Percentiles rank a stretch among this genome's conserved stretches.
These are phyloP conservation scores for Areca catechu DNA, from an alignment of 176 grass and related monocot species.

Conservation along the genomic window DNA sequence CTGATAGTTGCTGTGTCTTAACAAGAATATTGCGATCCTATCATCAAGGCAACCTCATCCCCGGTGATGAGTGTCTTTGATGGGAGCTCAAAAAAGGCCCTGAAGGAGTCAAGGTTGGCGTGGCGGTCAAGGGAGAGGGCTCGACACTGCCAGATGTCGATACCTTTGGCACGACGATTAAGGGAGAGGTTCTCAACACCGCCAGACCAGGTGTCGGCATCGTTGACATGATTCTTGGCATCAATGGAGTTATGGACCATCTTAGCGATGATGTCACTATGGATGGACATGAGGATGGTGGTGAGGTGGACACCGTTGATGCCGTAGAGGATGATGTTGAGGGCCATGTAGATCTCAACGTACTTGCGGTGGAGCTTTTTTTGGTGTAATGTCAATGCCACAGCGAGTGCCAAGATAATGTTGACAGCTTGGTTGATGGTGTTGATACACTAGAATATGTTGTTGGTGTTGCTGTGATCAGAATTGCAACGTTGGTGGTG, in stretches of 20 bases:
- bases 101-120: constrained; percentile 43
- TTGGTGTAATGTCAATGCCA: constrained; percentile 81
- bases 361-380: constrained; percentile 97
- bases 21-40: no score
- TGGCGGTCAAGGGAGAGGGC: constrained; percentile 51
- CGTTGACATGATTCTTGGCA: constrained; percentile 55
- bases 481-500: no score
- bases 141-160: no score
- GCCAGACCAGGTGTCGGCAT: constrained; percentile 59
- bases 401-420: no score
- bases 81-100: constrained; percentile 70
- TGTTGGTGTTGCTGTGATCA: no score
- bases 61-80: constrained; percentile 61
- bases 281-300: constrained; percentile 81
- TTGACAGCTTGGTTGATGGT: no score
- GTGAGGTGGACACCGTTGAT: constrained; percentile 69
- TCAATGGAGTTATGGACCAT: no score
- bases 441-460: no score
- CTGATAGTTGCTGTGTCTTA: no score
- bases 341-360: constrained; percentile 88
- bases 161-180: constrained; percentile 57
- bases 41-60: no score
- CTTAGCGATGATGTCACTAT: constrained; percentile 93
- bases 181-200: constrained; percentile 42
- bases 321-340: constrained; percentile 88